Conservation (phyloP, 345 rosid genomes). For the Syzygium jambos region DNA sequence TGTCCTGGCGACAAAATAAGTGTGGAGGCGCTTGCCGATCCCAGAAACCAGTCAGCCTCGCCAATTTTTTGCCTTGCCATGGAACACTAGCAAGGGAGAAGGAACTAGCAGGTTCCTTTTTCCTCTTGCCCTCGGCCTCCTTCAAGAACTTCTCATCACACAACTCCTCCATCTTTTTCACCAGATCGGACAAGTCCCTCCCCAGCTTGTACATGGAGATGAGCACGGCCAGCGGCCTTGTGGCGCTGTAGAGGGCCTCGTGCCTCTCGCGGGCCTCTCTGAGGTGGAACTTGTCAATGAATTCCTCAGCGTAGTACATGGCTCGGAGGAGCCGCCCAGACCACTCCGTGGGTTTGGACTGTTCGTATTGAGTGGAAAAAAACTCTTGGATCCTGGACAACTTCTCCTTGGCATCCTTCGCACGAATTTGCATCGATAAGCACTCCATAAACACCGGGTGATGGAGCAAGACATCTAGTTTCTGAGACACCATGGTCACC, state of each 20-base stretch:
- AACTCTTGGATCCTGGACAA: no score
- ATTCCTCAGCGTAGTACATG: background rate
- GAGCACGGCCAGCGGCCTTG: background rate
- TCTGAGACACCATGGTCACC: no score
- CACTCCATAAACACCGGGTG: no score
- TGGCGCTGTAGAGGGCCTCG: background rate
- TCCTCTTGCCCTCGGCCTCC: accelerated
- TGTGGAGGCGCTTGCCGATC: accelerated
- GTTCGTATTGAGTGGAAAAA: no score
- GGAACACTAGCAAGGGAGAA: background rate
- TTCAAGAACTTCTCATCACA: background rate
- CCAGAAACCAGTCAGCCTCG: background rate
- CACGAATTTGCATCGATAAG: no score
- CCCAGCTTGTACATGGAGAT: background rate
- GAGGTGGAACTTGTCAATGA: background rate
- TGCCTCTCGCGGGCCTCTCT: background rate
- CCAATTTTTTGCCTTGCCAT: background rate
- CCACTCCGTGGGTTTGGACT: no score
- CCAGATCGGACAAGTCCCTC: background rate
- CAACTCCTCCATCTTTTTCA: background rate
- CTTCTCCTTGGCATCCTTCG: no score
- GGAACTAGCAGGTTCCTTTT: background rate
- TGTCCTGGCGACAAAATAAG: accelerated
- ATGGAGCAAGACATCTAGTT: no score
- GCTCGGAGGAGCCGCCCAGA: background rate